Base-by-base conservation (phyloP, 768 basidiomycete genomes). In the Mycena filopes region DNA sequence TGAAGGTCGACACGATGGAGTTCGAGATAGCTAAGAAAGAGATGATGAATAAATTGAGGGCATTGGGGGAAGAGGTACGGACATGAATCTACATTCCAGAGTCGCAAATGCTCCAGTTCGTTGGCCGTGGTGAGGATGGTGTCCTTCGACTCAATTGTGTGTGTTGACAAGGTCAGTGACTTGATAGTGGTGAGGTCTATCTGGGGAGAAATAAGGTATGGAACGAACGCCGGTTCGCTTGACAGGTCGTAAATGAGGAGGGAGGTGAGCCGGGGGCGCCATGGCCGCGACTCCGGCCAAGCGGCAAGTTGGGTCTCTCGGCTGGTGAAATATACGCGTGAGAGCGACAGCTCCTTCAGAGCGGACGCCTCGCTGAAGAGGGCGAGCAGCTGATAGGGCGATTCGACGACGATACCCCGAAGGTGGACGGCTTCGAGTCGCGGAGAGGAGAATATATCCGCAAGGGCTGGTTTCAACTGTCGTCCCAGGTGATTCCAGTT, bases 361-460 rank as follows among this genome's bases (percentile, higher is more conserved):
- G 41, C 15, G 6, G 15, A 16, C 15, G 41, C 36, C 20, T 62
- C 38, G 45, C 60, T 54, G 53, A 62, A 62, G 33, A 62, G 45
- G 42, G 42, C 45, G 1, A 62, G 31, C 9, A 62, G 53, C 33
- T 47, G 51, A 25, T 2, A 1, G 15, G 60, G 51, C 21, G 60
- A 62, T 4, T 55, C 25, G 31, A 62, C 26, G 10, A 54, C 50
- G 43, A 62, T 54, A 12, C 60, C 60, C 33, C 60, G 53, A 18
- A 62, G 45, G 5, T 38, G 60, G 13, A n/a, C n/a, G 21, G 51
- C 6, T 20, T 42, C 8, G 41, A 42, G 26, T 42, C 41, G 41
- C 8, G 41, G 41, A 42, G 41, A 42, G 28, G n/a, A 50, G 15
- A 50, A 55, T n/a, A 47, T 36, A 10, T 26, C 45, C 10, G 11